Base-by-base conservation (phyloP, 2,329 filamentous ascomycete genomes). In the Ceratocystis destructans region DNA sequence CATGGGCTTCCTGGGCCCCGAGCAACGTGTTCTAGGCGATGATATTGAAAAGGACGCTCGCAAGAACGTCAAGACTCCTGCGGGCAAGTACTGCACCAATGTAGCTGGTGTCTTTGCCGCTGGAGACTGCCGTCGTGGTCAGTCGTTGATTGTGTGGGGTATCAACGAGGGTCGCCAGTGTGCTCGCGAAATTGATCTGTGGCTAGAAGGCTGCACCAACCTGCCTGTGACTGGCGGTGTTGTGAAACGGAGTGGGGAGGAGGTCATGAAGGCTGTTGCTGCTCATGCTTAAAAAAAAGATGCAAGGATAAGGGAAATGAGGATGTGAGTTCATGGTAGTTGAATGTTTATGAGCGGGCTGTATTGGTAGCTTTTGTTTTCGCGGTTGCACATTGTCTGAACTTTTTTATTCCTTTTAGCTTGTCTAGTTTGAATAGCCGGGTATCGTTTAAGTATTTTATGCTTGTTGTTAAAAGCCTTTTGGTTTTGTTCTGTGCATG, bases 151-250 rank as follows among this genome's bases (percentile, higher is more conserved):
- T 77, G 92, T 97, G 70, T 97, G 92, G 90, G 93, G 92, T 75
- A 97, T 97, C 80, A 97, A 97, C 75, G 93, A 97, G 79, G 93
- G 93, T 72, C 89, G 93, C 72, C 89, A 94, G 79, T 87, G 88
- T 72, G 93, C 93, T 72, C 88, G 93, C 69, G 92, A 97, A 76
- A 88, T 96, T 66, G 93, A 97, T 75, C 77, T 90, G 64, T 96
- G 85, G 81, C 87, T 97, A 57, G 89, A 89, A 76, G 84, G 87
- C 69, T 83, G 84, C 73, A 92, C 89, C 67, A 83, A 83, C 73
- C 83, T 97, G 61, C 93, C 93, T 8, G 88, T 96, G 66, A 96
- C 92, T 44, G 93, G 93, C 74, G 93, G 93, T 75, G 96, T 97
- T 71, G 82, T 96, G 70, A 94, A 93, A 80, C 86, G 86, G 64